Conservation (phyloP, 257 asterid genomes). For the Lantana camara region DNA sequence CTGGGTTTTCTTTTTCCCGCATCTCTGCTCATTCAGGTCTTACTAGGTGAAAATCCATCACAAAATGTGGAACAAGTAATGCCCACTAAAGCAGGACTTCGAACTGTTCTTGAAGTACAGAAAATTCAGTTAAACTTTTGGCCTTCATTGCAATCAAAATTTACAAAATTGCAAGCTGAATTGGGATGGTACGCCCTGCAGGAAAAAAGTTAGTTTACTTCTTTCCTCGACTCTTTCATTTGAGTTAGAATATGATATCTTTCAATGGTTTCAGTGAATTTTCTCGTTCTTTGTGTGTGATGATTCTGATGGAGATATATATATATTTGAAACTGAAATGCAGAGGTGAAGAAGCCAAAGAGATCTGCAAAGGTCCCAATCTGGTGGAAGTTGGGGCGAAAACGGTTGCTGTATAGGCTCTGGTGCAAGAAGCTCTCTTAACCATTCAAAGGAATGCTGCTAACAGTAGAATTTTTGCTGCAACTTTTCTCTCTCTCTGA, state of each 20-base stretch:
- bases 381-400: constrained; percentile 86
- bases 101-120: constrained; percentile 68
- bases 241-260: constrained; percentile 15
- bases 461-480: constrained; percentile 9
- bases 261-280: background rate
- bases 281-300: constrained; percentile 11
- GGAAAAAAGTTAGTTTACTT: constrained; percentile 61
- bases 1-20: constrained; percentile 12
- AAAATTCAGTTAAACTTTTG: constrained; percentile 76
- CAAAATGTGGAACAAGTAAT: constrained; percentile 41
- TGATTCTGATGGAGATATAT: constrained; percentile 8
- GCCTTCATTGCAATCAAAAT: constrained; percentile 59
- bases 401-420: constrained; percentile 53
- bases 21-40: constrained; percentile 60
- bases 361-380: constrained; percentile 45
- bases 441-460: constrained; percentile 30
- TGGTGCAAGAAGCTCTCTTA: constrained; percentile 49
- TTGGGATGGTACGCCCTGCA: constrained; percentile 55
- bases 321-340: constrained; percentile 30
- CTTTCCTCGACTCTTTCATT: constrained; percentile 22
- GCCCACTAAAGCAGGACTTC: constrained; percentile 78
- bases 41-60: constrained; percentile 73
- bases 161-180: constrained; percentile 49
- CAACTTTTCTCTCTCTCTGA: background rate
- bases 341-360: constrained; percentile 59